Conservation (phyloP, 768 basidiomycete genomes). For the Mycena alexandri region DNA sequence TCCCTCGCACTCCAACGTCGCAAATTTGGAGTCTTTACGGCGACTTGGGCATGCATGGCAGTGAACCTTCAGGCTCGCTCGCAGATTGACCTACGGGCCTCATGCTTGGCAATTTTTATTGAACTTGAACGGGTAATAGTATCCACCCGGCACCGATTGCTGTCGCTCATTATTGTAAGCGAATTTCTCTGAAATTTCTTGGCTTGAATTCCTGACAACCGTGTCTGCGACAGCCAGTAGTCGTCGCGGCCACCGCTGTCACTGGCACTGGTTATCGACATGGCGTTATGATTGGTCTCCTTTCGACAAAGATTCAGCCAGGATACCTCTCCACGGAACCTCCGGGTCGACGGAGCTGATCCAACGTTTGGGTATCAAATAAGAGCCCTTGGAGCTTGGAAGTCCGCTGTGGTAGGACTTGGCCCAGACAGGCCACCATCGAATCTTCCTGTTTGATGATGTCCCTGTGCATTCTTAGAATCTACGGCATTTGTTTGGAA, state of each 20-base stretch:
- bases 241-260: neutral
- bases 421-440: neutral
- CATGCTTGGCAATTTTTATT: neutral
- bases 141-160: neutral
- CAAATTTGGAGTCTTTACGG: too few species aligned
- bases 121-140: neutral
- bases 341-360: neutral
- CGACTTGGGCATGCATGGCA: too few species aligned
- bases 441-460: conserved; percentile 21
- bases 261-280: neutral
- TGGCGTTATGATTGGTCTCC: neutral
- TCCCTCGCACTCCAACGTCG: neutral
- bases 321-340: neutral
- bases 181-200: neutral
- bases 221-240: neutral
- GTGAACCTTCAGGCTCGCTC: too few species aligned
- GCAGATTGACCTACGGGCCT: too few species aligned
- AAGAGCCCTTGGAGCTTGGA: conserved; percentile 1
- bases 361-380: conserved; percentile 8
- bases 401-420: conserved; percentile 14
- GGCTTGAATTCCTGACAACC: neutral
- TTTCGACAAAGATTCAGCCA: neutral
- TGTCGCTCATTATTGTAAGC: neutral
- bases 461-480: conserved; percentile 4
- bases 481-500: conserved; percentile 31